Percentiles rank a stretch among this genome's conserved stretches.
Evolutionary conservation across 2,329 filamentous ascomycete genomes (phyloP).

Genomic region (Mycosphaerella arachidis): DNA sequence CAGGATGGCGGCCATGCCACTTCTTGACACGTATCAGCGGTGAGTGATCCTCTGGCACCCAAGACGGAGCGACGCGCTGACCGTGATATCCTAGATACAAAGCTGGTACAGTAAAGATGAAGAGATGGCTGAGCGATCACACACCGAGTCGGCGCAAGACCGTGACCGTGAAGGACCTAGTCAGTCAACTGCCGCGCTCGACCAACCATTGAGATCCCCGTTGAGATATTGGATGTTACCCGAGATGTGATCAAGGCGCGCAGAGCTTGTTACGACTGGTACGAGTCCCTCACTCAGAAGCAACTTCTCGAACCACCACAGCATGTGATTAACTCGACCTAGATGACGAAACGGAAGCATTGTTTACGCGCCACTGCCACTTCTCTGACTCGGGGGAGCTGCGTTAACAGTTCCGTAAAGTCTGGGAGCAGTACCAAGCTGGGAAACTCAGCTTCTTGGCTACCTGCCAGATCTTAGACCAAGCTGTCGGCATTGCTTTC

Average conservation of each 20-base stretch:
- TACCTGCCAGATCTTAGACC: neutral
- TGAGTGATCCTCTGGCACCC: too few relatives aligned
- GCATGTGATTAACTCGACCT: neutral
- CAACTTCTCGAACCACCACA: neutral
- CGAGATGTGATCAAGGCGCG: conserved; percentile 6
- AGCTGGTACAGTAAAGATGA: conserved; percentile 4
- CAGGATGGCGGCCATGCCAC: neutral
- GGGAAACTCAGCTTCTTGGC: neutral
- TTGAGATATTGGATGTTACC: conserved; percentile 3
- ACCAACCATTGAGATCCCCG: conserved; percentile 6
- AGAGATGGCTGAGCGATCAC: conserved; percentile 1
- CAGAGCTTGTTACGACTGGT: neutral
- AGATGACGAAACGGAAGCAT: neutral
- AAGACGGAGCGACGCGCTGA: too few relatives aligned
- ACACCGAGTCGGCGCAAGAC: neutral
- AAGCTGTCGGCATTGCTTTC: neutral
- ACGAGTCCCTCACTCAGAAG: neutral
- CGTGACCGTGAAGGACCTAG: neutral
- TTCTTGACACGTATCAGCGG: conserved; percentile 4
- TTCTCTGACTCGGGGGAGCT: neutral
- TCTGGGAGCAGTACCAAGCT: neutral
- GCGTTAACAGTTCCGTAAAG: neutral
- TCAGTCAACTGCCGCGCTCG: neutral
- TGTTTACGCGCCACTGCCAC: neutral
- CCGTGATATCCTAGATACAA: too few relatives aligned